Conservation (phyloP, 2,329 filamentous ascomycete species). For the Rutstroemia sp. region DNA sequence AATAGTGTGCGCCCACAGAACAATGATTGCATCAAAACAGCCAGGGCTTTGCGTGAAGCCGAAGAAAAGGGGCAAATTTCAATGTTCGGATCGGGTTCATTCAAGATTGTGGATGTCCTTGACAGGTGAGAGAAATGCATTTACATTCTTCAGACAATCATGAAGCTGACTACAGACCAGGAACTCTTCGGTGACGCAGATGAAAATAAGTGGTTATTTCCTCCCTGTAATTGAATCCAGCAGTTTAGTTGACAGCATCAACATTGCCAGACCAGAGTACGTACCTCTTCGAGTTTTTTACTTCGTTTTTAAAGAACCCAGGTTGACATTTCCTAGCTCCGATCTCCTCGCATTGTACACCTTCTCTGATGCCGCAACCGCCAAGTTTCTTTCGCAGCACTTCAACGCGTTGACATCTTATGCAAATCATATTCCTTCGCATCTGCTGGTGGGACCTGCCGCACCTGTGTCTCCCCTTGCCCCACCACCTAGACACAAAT, state of each 20-base stretch:
- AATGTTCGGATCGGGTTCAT: slow-evolving; percentile 8
- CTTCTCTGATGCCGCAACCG: slow-evolving; percentile 41
- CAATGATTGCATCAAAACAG: background rate
- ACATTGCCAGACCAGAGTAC: slow-evolving; percentile 7
- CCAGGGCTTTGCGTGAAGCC: slow-evolving; percentile 1
- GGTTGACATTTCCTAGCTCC: slow-evolving; percentile 24
- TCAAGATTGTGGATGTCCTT: slow-evolving; percentile 8
- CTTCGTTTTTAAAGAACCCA: slow-evolving; percentile 19
- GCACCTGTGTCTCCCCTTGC: slow-evolving; percentile 20
- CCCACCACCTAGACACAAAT: slow-evolving; percentile 26
- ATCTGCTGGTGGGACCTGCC: slow-evolving; percentile 41
- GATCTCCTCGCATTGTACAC: slow-evolving; percentile 39
- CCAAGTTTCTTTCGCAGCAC: slow-evolving; percentile 54
- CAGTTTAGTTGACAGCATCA: slow-evolving; percentile 48
- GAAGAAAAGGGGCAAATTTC: slow-evolving; percentile 7
- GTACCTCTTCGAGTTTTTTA: slow-evolving; percentile 23
- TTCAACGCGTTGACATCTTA: slow-evolving; percentile 40
- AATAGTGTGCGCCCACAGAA: background rate
- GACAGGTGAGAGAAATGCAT: slow-evolving; percentile 9
- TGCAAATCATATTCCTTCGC: slow-evolving; percentile 49
- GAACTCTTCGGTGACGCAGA: slow-evolving; percentile 27
- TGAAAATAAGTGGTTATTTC: slow-evolving; percentile 36
- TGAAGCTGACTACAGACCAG: slow-evolving; percentile 9
- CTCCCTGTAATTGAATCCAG: slow-evolving; percentile 39
- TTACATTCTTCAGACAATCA: background rate